Evolutionary conservation across 345 rosid genomes (phyloP).

Genomic region (Geranium brycei): DNA sequence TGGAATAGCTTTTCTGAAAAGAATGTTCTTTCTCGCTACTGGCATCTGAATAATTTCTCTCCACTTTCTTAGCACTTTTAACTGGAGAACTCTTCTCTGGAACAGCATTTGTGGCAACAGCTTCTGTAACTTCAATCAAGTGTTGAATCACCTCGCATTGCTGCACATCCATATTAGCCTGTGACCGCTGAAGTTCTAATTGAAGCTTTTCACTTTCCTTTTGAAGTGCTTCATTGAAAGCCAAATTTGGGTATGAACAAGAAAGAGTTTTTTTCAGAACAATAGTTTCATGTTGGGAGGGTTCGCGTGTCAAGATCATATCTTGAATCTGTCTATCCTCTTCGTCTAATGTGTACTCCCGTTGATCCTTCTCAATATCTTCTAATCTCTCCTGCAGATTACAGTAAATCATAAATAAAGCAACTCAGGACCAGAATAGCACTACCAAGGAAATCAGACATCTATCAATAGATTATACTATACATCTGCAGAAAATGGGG

Average conservation of each 20-base stretch:
- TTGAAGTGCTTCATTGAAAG: constrained; percentile 65
- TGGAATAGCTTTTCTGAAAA: constrained; percentile 29
- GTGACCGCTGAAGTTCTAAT: constrained; percentile 73
- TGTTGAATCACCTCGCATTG: constrained; percentile 90
- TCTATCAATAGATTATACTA: no score
- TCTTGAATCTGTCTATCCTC: constrained; percentile 84
- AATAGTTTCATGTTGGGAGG: constrained; percentile 45
- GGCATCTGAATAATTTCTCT: constrained; percentile 31
- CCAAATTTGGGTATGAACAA: constrained; percentile 72
- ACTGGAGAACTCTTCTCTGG: constrained; percentile 29
- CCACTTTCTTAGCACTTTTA: constrained; percentile 42
- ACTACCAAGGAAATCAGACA: no score
- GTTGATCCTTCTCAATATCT: constrained; percentile 77
- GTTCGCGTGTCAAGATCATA: constrained; percentile 63
- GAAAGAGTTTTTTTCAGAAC: constrained; percentile 78
- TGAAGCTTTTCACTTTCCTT: constrained; percentile 74
- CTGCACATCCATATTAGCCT: constrained; percentile 59
- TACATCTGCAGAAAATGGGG: no score
- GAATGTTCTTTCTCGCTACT: constrained; percentile 31
- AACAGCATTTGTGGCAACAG: constrained; percentile 32
- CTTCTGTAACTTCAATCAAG: constrained; percentile 70
- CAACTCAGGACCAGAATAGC: no score
- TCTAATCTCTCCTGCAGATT: constrained; percentile 67
- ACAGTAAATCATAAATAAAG: no score
- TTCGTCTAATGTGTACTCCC: constrained; percentile 79